phyloP scores from a whole-genome alignment of 176 grass and related monocot species.

The Chloris gayana region DNA sequence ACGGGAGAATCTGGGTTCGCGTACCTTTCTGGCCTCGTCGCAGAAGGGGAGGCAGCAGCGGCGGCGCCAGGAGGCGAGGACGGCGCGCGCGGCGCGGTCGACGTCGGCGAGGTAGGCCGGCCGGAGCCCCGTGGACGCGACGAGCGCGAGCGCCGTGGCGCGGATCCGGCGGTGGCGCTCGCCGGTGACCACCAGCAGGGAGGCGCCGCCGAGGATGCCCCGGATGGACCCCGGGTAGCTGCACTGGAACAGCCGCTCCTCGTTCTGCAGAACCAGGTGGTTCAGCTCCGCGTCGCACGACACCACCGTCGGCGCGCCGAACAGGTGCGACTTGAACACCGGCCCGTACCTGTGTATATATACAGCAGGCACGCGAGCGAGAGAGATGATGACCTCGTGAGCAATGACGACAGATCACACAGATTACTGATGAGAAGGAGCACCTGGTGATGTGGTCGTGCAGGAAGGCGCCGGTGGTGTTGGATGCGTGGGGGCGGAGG shows the following conservation, averaged over 20 bases:
- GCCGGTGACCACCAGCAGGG: slow-evolving; percentile 43
- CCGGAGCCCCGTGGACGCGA: not conserved
- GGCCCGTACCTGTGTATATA: slow-evolving; percentile 48
- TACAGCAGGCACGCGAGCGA: not conserved
- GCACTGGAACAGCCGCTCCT: slow-evolving; percentile 41
- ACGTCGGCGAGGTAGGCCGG: slow-evolving; percentile 16
- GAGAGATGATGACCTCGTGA: not conserved
- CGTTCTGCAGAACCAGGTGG: slow-evolving; percentile 47
- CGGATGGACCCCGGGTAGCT: slow-evolving; percentile 45
- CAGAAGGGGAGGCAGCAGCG: slow-evolving; percentile 6
- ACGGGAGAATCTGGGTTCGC: not conserved
- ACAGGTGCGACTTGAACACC: slow-evolving; percentile 47
- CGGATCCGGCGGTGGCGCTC: slow-evolving; percentile 34
- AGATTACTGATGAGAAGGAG: not conserved
- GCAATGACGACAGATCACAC: too few species aligned
- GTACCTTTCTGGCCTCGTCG: slow-evolving; percentile 35
- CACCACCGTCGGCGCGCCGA: slow-evolving; percentile 43
- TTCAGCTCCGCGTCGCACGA: slow-evolving; percentile 50
- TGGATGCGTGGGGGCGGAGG: slow-evolving; percentile 44
- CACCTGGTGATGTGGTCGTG: slow-evolving; percentile 26
- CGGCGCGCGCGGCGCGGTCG: slow-evolving; percentile 25
- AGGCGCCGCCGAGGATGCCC: slow-evolving; percentile 37
- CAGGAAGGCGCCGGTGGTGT: slow-evolving; percentile 27
- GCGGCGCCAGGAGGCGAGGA: slow-evolving; percentile 29
- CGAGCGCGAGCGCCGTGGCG: slow-evolving; percentile 20